phyloP scores from a whole-genome alignment of 202 grass and related monocot genomes.

The Panicum virgatum region DNA sequence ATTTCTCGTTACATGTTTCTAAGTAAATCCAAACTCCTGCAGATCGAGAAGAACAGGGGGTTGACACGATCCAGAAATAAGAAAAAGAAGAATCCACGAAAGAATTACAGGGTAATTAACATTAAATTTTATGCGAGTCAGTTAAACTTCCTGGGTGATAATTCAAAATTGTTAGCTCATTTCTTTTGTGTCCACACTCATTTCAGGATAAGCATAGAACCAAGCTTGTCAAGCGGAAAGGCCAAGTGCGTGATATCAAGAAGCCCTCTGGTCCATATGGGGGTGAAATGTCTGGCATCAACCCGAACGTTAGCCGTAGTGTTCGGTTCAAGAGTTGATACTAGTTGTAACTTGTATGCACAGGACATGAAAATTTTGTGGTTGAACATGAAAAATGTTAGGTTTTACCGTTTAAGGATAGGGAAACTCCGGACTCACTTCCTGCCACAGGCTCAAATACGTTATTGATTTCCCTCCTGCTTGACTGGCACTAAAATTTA shows the following conservation, averaged over 20 bases:
- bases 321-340: constrained; percentile 67
- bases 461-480: too few species aligned
- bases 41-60: constrained; percentile 95
- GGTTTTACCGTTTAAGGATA: too few species aligned
- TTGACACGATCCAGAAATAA: constrained; percentile 87
- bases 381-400: too few species aligned
- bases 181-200: not conserved
- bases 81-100: constrained; percentile 80
- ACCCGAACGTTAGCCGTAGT: constrained; percentile 71
- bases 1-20: not conserved
- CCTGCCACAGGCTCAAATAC: too few species aligned
- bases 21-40: constrained; percentile 31
- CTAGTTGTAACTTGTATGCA: too few species aligned
- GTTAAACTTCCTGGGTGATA: not conserved
- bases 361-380: too few species aligned
- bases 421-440: too few species aligned
- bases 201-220: constrained; percentile 58
- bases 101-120: constrained; percentile 90
- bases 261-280: constrained; percentile 66
- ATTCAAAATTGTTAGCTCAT: not conserved
- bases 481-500: too few species aligned
- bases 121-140: not conserved
- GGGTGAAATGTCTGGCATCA: constrained; percentile 84
- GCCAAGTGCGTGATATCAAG: constrained; percentile 68
- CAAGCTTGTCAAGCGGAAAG: constrained; percentile 45